Conservation (phyloP, 768 basidiomycete species). For the Leccinum sublutescens region DNA sequence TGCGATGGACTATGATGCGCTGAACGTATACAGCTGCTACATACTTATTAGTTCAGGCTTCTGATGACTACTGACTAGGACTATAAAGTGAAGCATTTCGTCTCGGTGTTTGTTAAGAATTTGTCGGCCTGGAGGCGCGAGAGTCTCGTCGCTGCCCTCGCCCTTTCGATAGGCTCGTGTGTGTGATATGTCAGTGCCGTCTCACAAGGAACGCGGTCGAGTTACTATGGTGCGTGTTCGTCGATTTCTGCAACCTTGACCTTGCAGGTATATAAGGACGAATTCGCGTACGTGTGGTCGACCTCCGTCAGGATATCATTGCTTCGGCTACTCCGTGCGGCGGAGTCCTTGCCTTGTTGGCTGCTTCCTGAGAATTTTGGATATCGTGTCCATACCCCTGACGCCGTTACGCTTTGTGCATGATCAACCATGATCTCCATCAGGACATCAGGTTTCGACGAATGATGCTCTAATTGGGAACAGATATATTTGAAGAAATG, state of each 20-base stretch:
- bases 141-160: background rate
- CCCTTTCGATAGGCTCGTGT: background rate
- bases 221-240: background rate
- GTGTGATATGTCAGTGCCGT: background rate
- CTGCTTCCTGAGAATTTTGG: background rate
- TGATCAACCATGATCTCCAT: background rate
- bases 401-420: background rate
- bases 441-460: background rate
- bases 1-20: background rate
- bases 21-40: background rate
- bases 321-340: background rate
- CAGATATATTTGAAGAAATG: background rate
- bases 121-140: background rate
- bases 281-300: background rate
- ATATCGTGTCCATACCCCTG: background rate
- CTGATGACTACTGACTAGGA: background rate
- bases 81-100: too few relatives aligned
- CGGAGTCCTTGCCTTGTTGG: background rate
- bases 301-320: background rate
- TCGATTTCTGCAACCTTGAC: background rate
- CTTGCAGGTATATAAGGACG: background rate
- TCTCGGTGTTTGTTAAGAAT: background rate
- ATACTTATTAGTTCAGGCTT: background rate
- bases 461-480: background rate
- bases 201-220: background rate